phyloP scores from a whole-genome alignment of 2,329 filamentous ascomycete species.

The Sporothrix brunneoviolacea region DNA sequence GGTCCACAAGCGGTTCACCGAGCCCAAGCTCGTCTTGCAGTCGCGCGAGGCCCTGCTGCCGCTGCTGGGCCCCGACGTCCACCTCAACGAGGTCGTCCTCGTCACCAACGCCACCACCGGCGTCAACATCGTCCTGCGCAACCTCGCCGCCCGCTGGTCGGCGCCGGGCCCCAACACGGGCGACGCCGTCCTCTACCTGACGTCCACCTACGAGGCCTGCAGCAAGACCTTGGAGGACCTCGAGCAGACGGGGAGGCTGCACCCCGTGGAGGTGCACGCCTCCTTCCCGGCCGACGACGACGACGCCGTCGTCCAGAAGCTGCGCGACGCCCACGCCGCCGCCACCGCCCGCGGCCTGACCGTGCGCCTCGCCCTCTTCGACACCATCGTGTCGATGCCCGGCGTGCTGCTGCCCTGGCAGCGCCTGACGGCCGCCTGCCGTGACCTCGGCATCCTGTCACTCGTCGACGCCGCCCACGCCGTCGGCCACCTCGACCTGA shows the following conservation, averaged over 20 bases:
- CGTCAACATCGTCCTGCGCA: slow-evolving; percentile 61
- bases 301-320: slow-evolving; percentile 46
- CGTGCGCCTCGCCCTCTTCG: slow-evolving; percentile 61
- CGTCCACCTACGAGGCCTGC: slow-evolving; percentile 60
- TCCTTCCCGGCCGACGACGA: slow-evolving; percentile 57
- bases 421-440: slow-evolving; percentile 49
- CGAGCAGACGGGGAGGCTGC: slow-evolving; percentile 42
- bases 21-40: slow-evolving; percentile 46
- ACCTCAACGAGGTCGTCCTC: slow-evolving; percentile 53
- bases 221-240: slow-evolving; percentile 57
- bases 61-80: slow-evolving; percentile 43
- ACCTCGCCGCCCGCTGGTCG: slow-evolving; percentile 33
- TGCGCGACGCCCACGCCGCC: slow-evolving; percentile 44
- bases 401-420: slow-evolving; percentile 67
- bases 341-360: slow-evolving; percentile 44
- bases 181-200: slow-evolving; percentile 63
- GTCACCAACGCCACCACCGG: slow-evolving; percentile 66
- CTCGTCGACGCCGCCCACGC: slow-evolving; percentile 66
- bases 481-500: slow-evolving; percentile 61
- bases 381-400: slow-evolving; percentile 61
- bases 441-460: slow-evolving; percentile 52
- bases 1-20: slow-evolving; percentile 56
- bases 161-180: slow-evolving; percentile 27
- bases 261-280: slow-evolving; percentile 42
- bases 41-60: slow-evolving; percentile 53